phyloP scores from a whole-genome alignment of 139 green algal genomes.

The Yamagishiella unicocca region DNA sequence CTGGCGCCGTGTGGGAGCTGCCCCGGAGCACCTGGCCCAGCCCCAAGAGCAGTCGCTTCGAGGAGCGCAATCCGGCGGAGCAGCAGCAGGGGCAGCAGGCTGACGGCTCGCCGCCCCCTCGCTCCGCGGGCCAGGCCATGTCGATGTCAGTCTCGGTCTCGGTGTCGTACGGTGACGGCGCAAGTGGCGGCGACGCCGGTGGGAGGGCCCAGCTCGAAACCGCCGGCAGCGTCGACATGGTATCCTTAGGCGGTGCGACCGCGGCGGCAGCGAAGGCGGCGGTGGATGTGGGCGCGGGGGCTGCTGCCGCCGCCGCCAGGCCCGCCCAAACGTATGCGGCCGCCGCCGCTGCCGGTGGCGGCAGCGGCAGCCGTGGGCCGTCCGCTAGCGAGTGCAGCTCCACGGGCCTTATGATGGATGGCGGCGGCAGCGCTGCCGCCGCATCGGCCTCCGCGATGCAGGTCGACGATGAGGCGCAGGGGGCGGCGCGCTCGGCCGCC shows the following conservation, averaged over 20 bases:
- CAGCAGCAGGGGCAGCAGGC: too few species aligned
- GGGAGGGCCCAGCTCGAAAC: neutral
- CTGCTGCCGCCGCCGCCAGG: neutral
- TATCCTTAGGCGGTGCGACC: neutral
- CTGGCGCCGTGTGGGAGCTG: neutral
- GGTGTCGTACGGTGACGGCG: neutral
- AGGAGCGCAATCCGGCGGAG: neutral
- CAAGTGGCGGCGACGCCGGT: too few species aligned
- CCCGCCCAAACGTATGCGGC: neutral
- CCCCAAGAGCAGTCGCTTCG: conserved; percentile 43
- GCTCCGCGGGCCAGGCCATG: neutral
- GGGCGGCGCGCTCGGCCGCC: neutral
- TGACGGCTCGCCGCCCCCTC: neutral
- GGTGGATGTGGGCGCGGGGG: neutral
- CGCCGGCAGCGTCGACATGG: neutral
- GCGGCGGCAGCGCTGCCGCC: neutral
- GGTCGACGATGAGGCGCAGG: neutral
- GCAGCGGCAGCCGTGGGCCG: neutral
- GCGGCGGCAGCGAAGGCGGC: neutral
- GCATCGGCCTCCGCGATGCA: neutral
- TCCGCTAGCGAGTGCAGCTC: neutral
- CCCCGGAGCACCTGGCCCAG: conserved; percentile 38
- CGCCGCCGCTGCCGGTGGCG: neutral
- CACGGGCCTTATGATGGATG: neutral
- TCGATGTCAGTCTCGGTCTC: neutral